Evolutionary conservation across 2,329 filamentous ascomycete genomes (phyloP).

Genomic region (Hypomyces rosellus): DNA sequence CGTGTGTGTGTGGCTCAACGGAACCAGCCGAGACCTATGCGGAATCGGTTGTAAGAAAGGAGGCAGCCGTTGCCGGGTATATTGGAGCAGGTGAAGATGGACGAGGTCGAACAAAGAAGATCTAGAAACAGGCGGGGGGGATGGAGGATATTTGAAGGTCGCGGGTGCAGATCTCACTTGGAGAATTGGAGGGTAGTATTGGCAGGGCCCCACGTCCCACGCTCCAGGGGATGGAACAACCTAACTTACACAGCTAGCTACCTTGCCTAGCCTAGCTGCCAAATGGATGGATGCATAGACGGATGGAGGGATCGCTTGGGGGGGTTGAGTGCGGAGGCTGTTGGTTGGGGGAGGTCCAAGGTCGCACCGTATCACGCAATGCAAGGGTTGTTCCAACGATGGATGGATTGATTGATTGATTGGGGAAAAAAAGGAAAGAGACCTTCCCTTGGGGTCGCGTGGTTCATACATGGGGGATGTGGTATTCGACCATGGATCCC

Average conservation of each 20-base stretch:
- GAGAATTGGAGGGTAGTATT: slow-evolving; percentile 13
- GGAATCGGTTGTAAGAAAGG: background rate
- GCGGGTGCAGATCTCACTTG: slow-evolving; percentile 9
- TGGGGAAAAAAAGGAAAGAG: background rate
- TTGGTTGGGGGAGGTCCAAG: background rate
- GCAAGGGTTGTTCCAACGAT: too few species aligned
- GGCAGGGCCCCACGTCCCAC: slow-evolving; percentile 10
- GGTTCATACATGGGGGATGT: background rate
- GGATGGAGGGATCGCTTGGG: background rate
- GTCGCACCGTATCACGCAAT: too few species aligned
- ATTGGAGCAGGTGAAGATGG: slow-evolving; percentile 3
- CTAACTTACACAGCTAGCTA: background rate
- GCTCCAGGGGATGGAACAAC: slow-evolving; percentile 11
- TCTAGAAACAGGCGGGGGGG: slow-evolving; percentile 7
- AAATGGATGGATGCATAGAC: slow-evolving; percentile 12
- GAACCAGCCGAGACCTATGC: slow-evolving; percentile 1
- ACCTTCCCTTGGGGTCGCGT: background rate
- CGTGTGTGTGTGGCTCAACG: slow-evolving; percentile 6
- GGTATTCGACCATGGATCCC: slow-evolving; percentile 7
- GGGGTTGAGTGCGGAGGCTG: slow-evolving; percentile 6
- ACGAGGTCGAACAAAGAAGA: slow-evolving; percentile 3
- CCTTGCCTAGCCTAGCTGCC: slow-evolving; percentile 1
- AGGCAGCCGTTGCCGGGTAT: background rate
- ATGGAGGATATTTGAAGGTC: slow-evolving; percentile 13
- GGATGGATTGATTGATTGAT: too few species aligned